These are phyloP conservation scores for Argentina anserina DNA, from an alignment of 306 rosid species.

Conservation along the genomic window DNA sequence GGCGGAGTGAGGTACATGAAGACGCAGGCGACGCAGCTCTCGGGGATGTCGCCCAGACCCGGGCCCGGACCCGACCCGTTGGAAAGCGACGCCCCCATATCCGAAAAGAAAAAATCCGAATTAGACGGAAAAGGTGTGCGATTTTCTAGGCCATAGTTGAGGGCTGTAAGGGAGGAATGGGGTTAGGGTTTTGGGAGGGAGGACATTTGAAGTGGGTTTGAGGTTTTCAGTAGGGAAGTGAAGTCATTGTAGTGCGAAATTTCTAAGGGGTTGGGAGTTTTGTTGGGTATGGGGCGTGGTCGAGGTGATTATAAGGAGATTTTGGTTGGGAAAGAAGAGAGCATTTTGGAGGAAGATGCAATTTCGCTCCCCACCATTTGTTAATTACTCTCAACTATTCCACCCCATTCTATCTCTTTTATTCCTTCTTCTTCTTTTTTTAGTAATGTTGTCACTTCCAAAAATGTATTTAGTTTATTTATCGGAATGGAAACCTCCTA, in stretches of 20 bases:
- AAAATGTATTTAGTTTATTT: too few species aligned
- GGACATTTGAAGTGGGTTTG: not conserved
- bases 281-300: not conserved
- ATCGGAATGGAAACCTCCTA: too few species aligned
- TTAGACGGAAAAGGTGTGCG: not conserved
- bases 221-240: slow-evolving; percentile 3
- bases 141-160: slow-evolving; percentile 5
- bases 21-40: slow-evolving; percentile 83
- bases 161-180: not conserved
- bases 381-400: not conserved
- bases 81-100: slow-evolving; percentile 85
- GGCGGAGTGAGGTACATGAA: slow-evolving; percentile 78
- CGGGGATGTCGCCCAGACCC: slow-evolving; percentile 91
- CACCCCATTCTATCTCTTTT: not conserved
- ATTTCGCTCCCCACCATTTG: slow-evolving; percentile 9
- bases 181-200: not conserved
- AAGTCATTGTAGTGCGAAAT: not conserved
- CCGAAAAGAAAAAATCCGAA: too few species aligned
- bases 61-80: slow-evolving; percentile 61
- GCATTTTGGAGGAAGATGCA: slow-evolving; percentile 2
- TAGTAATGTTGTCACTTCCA: too few species aligned
- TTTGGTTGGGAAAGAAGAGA: not conserved
- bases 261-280: not conserved
- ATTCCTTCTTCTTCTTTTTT: not conserved
- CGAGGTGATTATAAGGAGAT: not conserved